Conservation (phyloP, 176 grass and related monocot species). For the Paspalum vaginatum region DNA sequence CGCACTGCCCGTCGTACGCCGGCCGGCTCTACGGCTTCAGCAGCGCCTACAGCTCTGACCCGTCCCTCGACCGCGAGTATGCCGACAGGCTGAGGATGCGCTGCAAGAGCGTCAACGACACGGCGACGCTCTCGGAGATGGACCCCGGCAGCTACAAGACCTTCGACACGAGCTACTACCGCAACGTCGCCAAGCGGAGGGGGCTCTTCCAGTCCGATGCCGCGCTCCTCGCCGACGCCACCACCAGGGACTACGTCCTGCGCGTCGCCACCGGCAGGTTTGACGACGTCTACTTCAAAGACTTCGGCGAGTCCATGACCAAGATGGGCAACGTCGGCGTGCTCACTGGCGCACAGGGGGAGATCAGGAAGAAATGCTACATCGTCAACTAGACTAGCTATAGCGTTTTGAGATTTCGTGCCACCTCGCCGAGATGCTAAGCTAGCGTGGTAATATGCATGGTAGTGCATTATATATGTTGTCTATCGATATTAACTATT, state of each 20-base stretch:
- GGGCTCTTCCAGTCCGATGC: slow-evolving; percentile 69
- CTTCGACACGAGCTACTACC: slow-evolving; percentile 72
- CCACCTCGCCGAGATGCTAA: background rate
- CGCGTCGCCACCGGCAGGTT: slow-evolving; percentile 39
- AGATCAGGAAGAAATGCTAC: slow-evolving; percentile 71
- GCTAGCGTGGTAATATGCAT: slow-evolving; percentile 40
- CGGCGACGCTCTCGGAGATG: slow-evolving; percentile 59
- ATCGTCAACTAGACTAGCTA: slow-evolving; percentile 23
- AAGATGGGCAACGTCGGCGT: slow-evolving; percentile 66
- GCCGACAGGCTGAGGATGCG: slow-evolving; percentile 40
- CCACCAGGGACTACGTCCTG: slow-evolving; percentile 59
- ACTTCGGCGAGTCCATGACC: slow-evolving; percentile 63
- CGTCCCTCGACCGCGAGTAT: slow-evolving; percentile 56
- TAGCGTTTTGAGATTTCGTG: background rate
- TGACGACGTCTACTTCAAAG: slow-evolving; percentile 47
- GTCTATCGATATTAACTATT: slow-evolving; percentile 6
- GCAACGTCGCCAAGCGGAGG: slow-evolving; percentile 41
- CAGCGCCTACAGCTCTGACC: slow-evolving; percentile 40
- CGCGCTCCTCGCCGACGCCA: slow-evolving; percentile 44
- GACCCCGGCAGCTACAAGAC: slow-evolving; percentile 71
- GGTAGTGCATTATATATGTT: slow-evolving; percentile 49
- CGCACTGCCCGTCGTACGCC: slow-evolving; percentile 47
- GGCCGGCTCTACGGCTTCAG: slow-evolving; percentile 68
- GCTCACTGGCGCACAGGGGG: slow-evolving; percentile 51
- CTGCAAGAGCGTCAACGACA: slow-evolving; percentile 53